A percentile compares a stretch with the other conserved stretches of the same genome.
Evolutionary conservation across 306 rosid genomes (phyloP).

Genomic region (Argentina anserina): DNA sequence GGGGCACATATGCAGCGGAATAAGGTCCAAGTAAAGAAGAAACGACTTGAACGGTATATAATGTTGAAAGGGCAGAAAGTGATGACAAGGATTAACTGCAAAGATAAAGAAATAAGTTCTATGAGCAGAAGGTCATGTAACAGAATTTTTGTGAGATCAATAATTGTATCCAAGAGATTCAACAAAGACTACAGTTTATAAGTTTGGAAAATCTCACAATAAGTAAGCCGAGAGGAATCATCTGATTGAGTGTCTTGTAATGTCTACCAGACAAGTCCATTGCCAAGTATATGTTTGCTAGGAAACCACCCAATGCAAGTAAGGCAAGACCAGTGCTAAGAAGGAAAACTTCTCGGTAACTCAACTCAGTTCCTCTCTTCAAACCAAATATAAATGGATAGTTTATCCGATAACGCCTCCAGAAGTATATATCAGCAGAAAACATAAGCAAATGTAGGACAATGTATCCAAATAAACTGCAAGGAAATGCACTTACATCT

Average conservation of each 20-base stretch:
- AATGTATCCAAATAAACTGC: conserved; percentile 64
- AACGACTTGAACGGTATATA: conserved; percentile 55
- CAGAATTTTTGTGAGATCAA: background rate
- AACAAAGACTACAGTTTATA: background rate
- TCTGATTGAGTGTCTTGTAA: conserved; percentile 43
- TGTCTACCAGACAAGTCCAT: conserved; percentile 32
- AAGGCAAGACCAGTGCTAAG: conserved; percentile 66
- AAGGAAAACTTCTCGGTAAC: conserved; percentile 51
- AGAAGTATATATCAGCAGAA: conserved; percentile 57
- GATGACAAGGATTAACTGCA: conserved; percentile 59
- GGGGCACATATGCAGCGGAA: conserved; percentile 64
- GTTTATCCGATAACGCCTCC: conserved; percentile 66
- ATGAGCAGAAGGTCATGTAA: background rate
- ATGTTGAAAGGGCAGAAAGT: conserved; percentile 56
- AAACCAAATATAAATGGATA: conserved; percentile 73
- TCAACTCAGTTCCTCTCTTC: conserved; percentile 64
- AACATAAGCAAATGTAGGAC: conserved; percentile 68
- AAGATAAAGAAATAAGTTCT: background rate
- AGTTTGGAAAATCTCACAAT: conserved; percentile 42
- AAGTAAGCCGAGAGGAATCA: conserved; percentile 59
- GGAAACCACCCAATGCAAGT: conserved; percentile 54
- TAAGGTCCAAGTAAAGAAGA: conserved; percentile 52
- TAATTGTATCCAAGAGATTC: background rate
- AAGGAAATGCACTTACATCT: conserved; percentile 24
- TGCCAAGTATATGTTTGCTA: conserved; percentile 63